Base-by-base conservation (phyloP, 495 filamentous ascomycete species). In the Geopyxis carbonaria region DNA sequence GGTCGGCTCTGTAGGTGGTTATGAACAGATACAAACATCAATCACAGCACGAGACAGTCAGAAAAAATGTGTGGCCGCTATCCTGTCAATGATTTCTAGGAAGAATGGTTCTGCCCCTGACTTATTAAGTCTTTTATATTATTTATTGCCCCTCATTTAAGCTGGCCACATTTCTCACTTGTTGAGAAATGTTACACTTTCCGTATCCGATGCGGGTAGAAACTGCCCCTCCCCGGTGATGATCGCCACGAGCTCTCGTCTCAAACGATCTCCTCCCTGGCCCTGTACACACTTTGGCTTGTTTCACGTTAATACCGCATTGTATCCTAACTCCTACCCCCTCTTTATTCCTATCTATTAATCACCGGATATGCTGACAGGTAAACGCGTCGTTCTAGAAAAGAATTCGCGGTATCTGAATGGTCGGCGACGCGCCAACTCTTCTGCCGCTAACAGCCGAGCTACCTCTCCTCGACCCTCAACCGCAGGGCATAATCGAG, bases 31-130 rank as follows among this genome's bases (percentile, higher is more conserved):
- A 46, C 76, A 79, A 47, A 80, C 77, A 8, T 80, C 82, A 20
- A 61, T 68, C 29, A 68, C 72, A 36, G 69, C 67, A 13, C 73
- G 80, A 6, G 78, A 81, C 47, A 80, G 67, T 34, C 75, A 83
- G 41, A 78, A 78, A 53, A 72, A 75, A 57, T 84, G 80, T 50
- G 67, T 95, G 20, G 77, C 75, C 9, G 62, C 80, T 19, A 79
- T 92, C 34, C 58, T 93, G 34, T 66, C 72, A 35, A 70, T 70
- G 3, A 71, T 87, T 21, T 69, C 51, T 20, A 53, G 30, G 29
- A 53, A 50, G 44, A 68, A 65, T 61, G 75, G 80, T 85, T 58
- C 71, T n/a, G n/a, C n/a, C n/a, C n/a, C n/a, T n/a, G 79, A 67
- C 34, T 33, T 19, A 29, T 10, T 15, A 21, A 28, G 2, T 22